A percentile compares a stretch with the other conserved stretches of the same genome.
Evolutionary conservation across 257 asterid species (phyloP).

Genomic region (Przewalskia tangutica): DNA sequence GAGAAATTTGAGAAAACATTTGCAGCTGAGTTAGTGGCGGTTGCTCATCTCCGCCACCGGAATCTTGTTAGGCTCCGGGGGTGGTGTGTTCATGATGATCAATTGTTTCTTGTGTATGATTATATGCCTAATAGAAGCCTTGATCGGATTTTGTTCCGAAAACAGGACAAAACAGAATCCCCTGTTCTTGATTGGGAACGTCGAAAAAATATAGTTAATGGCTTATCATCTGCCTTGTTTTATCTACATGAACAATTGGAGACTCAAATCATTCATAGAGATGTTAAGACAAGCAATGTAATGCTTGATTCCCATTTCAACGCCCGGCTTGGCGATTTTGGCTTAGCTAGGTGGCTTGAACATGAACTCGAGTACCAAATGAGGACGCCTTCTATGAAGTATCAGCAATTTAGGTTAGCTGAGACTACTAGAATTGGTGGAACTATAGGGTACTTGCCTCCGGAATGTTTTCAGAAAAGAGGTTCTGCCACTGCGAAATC

Average conservation of each 20-base stretch:
- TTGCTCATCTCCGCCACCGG: slow-evolving; percentile 97
- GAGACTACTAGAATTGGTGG: slow-evolving; percentile 82
- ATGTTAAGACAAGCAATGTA: slow-evolving; percentile 85
- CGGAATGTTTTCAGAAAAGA: slow-evolving; percentile 72
- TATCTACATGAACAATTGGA: slow-evolving; percentile 86
- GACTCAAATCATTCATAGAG: slow-evolving; percentile 86
- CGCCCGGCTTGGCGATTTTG: slow-evolving; percentile 84
- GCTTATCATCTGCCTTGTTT: slow-evolving; percentile 63
- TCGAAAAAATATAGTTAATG: slow-evolving; percentile 49
- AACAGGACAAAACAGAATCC: slow-evolving; percentile 8
- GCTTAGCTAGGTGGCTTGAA: slow-evolving; percentile 87
- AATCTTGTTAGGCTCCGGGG: slow-evolving; percentile 83
- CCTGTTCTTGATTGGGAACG: slow-evolving; percentile 41
- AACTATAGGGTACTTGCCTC: slow-evolving; percentile 84
- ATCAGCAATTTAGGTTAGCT: slow-evolving; percentile 36
- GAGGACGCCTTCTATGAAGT: slow-evolving; percentile 30
- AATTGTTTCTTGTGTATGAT: slow-evolving; percentile 76
- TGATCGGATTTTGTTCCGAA: slow-evolving; percentile 54
- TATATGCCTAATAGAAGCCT: slow-evolving; percentile 97
- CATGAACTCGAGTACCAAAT: slow-evolving; percentile 43
- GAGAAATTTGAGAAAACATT: slow-evolving; percentile 76
- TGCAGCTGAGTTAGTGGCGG: slow-evolving; percentile 82
- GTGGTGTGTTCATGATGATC: slow-evolving; percentile 75
- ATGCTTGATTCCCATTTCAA: slow-evolving; percentile 83
- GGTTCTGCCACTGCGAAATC: slow-evolving; percentile 57